Base-by-base conservation (phyloP, 306 rosid species). In the Spatholobus suberectus region DNA sequence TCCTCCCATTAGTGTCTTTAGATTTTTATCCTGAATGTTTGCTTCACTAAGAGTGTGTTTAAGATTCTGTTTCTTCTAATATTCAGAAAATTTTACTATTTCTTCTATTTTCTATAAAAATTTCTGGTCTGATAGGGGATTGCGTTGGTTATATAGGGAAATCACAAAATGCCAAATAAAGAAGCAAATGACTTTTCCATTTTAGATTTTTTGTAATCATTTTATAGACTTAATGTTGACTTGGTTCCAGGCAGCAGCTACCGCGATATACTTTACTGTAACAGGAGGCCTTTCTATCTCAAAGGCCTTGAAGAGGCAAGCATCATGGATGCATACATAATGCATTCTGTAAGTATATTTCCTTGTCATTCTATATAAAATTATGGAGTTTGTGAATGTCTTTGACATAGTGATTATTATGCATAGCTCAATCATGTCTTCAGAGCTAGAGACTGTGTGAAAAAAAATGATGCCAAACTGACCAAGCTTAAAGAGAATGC, bases 401-500 rank as follows among this genome's bases (percentile, higher is more conserved):
- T 57, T 66, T 81, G 70, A 86, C 75, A 23, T n/a, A 6, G 21
- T 55, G 54, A 46, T 85, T 84, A 27, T 72, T 79, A 63, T 81
- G 38, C 86, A 80, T 97, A 95, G 99, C 93, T 95, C 72, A 95
- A 93, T 90, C 99, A 95, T 75, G 77, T 95, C 76, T 93, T 92
- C 80, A 89, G 66, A 91, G 89, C 89, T 73, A 89, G 94, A 90
- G 98, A 93, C 59, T 78, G 82, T 69, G 89, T 95, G 77, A 86
- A 51, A 77, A 95, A 90, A 84, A 93, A 95, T 88, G 97, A 90
- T 76, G 79, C 90, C 47, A 87, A 92, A 86, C 55, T 86, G 73
- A 78, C 89, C 65, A 93, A 86, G 85, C 81, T 78, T 85, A 83
- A 76, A 78, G 94, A 90, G 66, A 67, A 44, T 78, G 83, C 68